phyloP scores from a whole-genome alignment of 2,329 filamentous ascomycete species.

The Trichoderma sp. region DNA sequence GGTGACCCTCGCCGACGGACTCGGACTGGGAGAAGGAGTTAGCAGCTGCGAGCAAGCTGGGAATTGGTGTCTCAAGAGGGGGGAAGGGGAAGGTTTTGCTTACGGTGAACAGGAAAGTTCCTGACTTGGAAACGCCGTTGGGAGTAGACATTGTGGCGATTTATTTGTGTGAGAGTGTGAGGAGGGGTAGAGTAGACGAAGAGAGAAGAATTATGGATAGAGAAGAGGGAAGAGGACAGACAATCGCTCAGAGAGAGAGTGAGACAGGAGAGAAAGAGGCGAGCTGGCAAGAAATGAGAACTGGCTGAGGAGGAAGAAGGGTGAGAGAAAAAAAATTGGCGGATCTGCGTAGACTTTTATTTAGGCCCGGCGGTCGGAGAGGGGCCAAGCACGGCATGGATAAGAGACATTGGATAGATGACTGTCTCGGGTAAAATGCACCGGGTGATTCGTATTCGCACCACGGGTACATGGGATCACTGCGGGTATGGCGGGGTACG shows the following conservation, averaged over 20 bases:
- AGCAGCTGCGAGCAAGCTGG: conserved; percentile 20
- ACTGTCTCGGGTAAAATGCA: background rate
- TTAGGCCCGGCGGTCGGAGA: conserved; percentile 6
- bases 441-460: conserved; percentile 1
- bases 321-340: conserved; percentile 4
- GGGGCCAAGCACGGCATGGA: conserved; percentile 12
- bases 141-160: conserved; percentile 54
- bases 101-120: conserved; percentile 82
- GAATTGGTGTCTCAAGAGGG: background rate
- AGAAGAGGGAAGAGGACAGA: background rate
- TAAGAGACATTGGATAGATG: background rate
- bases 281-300: background rate
- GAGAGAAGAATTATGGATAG: conserved; percentile 21
- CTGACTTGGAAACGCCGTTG: conserved; percentile 49
- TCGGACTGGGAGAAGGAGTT: conserved; percentile 60
- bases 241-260: background rate
- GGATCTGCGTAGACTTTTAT: background rate
- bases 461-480: background rate
- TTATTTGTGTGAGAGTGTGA: conserved; percentile 21
- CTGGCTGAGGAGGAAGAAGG: background rate
- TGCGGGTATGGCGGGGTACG: background rate
- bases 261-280: background rate
- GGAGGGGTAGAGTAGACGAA: conserved; percentile 23
- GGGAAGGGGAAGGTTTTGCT: conserved; percentile 24
- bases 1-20: conserved; percentile 86